Base-by-base conservation (phyloP, 176 grass and related monocot species). In the Oryza glaberrima region DNA sequence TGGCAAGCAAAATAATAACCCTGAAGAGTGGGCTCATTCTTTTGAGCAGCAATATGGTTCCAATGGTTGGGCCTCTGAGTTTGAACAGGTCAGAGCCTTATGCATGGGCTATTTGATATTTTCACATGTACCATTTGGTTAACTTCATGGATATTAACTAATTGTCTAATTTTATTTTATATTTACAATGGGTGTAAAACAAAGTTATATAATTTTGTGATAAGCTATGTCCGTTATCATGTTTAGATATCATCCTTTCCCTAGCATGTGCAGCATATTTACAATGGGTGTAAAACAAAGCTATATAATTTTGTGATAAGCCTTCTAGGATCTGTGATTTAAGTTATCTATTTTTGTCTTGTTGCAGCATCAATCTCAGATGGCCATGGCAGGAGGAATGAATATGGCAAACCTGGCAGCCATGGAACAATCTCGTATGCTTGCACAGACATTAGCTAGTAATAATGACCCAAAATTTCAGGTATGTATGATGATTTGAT, bases 11-110 rank as follows among this genome's bases (percentile, higher is more conserved):
- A 94, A 82, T 88, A 91, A 88, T 68, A 90, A 92, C 71, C 90
- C 96, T 67, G 96, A 95, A 66, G 81, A 88, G 60, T 99, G 96
- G 96, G 96, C 90, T 35, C 78, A 88, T 35, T 96, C 93, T 73
- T 99, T 99, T 78, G 91, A 99, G 46, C 96, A 94, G 86, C 91
- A 88, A 64, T 92, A 92, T 90, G 96, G 96, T 73, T 68, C 88
- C 83, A 99, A 91, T 91, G 96, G 96, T 79, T 99, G 96, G 96
- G 96, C 90, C 46, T 94, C 96, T 85, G 96, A 96, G 70, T 99
- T 94, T 92, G 88, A 94, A 75, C 96, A 99, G 91, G 96, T 91
- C 77, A 89, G 76, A 63, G 15, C 20, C 12, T 74, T 83, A 15
- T 75, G 69, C 28, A 67, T 73, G 43, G 73, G 45, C n/a, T 78